These are phyloP conservation scores for Ascochyta lentis DNA, from an alignment of 2,329 filamentous ascomycete species.

Conservation along the genomic window DNA sequence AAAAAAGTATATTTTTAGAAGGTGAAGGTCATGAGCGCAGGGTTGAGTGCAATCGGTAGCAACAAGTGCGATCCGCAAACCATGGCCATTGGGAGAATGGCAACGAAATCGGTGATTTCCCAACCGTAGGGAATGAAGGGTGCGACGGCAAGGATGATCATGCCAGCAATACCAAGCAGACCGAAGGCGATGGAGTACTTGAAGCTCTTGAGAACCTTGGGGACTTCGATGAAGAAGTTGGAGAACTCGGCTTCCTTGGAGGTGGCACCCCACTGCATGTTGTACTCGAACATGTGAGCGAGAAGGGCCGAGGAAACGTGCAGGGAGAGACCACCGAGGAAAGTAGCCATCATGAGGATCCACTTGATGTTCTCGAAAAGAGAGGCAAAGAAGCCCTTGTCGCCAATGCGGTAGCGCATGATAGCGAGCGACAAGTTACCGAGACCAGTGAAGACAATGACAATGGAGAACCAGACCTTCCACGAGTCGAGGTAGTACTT, in stretches of 20 bases:
- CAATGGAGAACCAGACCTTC: constrained; percentile 61
- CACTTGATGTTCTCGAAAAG: constrained; percentile 67
- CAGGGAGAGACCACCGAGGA: constrained; percentile 79
- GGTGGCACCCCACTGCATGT: constrained; percentile 85
- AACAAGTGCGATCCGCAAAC: constrained; percentile 73
- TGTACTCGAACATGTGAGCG: constrained; percentile 81
- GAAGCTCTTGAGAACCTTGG: constrained; percentile 79
- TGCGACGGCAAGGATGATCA: constrained; percentile 69
- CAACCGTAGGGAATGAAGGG: constrained; percentile 69
- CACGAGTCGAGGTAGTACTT: constrained; percentile 78
- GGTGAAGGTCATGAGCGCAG: constrained; percentile 77
- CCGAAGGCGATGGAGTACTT: constrained; percentile 74
- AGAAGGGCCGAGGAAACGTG: constrained; percentile 81
- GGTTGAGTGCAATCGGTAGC: constrained; percentile 74
- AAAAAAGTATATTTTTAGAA: constrained; percentile 58
- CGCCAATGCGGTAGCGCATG: constrained; percentile 66
- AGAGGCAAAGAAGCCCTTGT: constrained; percentile 58
- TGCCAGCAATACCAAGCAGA: constrained; percentile 63
- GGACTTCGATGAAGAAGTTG: constrained; percentile 84
- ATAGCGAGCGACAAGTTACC: constrained; percentile 66
- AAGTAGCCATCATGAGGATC: constrained; percentile 73
- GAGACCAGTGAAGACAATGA: constrained; percentile 68
- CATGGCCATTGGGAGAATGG: constrained; percentile 77
- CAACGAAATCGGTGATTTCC: constrained; percentile 60
- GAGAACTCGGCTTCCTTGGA: constrained; percentile 81